Conservation (phyloP, 75 land plant species). For the Azolla pinnata region DNA sequence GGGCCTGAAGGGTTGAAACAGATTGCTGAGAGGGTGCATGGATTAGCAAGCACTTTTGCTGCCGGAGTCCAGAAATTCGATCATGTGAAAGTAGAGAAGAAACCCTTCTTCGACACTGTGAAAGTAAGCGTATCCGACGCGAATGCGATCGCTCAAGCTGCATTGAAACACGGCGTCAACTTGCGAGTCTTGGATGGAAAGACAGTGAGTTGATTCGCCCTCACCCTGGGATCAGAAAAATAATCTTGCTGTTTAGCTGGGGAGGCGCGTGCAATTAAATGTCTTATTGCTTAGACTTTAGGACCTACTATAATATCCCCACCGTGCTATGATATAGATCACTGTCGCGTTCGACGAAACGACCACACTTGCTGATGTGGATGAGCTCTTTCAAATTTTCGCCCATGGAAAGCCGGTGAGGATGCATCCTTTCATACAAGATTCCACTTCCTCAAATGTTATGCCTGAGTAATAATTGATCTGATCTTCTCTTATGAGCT, state of each 20-base stretch:
- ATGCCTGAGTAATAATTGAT: too few relatives aligned
- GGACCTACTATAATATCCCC: too few relatives aligned
- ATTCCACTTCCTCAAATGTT: too few relatives aligned
- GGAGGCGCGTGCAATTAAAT: too few relatives aligned
- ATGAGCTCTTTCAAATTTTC: constrained; percentile 68
- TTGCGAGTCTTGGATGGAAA: constrained; percentile 59
- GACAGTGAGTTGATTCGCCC: constrained; percentile 70
- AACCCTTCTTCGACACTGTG: constrained; percentile 97
- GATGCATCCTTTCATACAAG: too few relatives aligned
- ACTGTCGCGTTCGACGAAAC: constrained; percentile 96
- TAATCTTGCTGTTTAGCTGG: too few relatives aligned
- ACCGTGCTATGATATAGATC: too few relatives aligned
- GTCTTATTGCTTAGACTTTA: too few relatives aligned
- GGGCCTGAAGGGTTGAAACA: constrained; percentile 93
- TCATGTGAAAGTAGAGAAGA: constrained; percentile 47
- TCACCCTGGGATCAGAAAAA: too few relatives aligned
- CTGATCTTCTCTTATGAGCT: background rate
- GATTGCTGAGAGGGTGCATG: constrained; percentile 85
- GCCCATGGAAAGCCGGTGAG: constrained; percentile 70
- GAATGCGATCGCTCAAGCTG: constrained; percentile 55
- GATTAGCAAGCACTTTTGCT: constrained; percentile 67
- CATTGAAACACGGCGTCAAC: constrained; percentile 62
- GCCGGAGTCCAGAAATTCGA: constrained; percentile 73
- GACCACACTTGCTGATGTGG: constrained; percentile 87
- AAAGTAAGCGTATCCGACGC: constrained; percentile 64